These are phyloP conservation scores for Canariomyces notabilis DNA, from an alignment of 2,329 filamentous ascomycete species.

Conservation along the genomic window DNA sequence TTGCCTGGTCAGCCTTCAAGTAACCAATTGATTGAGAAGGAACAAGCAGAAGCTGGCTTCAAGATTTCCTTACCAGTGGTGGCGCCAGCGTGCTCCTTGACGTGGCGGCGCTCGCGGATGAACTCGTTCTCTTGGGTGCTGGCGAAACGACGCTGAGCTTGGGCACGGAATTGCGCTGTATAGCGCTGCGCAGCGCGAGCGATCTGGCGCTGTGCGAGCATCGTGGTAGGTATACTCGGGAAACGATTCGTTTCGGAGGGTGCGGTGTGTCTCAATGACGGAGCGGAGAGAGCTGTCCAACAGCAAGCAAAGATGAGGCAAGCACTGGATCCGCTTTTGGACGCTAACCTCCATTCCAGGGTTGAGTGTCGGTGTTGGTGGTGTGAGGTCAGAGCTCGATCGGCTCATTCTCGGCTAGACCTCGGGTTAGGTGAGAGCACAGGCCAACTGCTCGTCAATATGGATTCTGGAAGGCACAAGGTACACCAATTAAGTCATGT, in stretches of 20 bases:
- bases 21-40: neutral
- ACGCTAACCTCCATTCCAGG: constrained; percentile 8
- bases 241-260: constrained; percentile 8
- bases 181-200: constrained; percentile 42
- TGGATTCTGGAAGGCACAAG: constrained; percentile 13
- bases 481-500: constrained; percentile 4
- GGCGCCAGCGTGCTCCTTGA: constrained; percentile 82
- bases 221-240: constrained; percentile 7
- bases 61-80: constrained; percentile 76
- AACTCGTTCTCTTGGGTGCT: constrained; percentile 72
- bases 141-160: constrained; percentile 66
- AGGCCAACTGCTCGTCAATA: constrained; percentile 3
- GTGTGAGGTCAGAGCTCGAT: constrained; percentile 23
- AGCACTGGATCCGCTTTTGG: constrained; percentile 21
- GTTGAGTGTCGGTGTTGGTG: constrained; percentile 5
- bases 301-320: constrained; percentile 15
- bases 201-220: constrained; percentile 17
- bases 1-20: constrained; percentile 31
- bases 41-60: neutral
- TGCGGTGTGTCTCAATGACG: constrained; percentile 9
- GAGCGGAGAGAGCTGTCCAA: constrained; percentile 8
- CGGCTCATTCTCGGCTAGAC: constrained; percentile 24
- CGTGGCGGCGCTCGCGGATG: constrained; percentile 82
- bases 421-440: constrained; percentile 18
- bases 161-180: constrained; percentile 52